These are phyloP conservation scores for Chrysoporthe cubensis DNA, from an alignment of 2,329 filamentous ascomycete species.

Conservation along the genomic window DNA sequence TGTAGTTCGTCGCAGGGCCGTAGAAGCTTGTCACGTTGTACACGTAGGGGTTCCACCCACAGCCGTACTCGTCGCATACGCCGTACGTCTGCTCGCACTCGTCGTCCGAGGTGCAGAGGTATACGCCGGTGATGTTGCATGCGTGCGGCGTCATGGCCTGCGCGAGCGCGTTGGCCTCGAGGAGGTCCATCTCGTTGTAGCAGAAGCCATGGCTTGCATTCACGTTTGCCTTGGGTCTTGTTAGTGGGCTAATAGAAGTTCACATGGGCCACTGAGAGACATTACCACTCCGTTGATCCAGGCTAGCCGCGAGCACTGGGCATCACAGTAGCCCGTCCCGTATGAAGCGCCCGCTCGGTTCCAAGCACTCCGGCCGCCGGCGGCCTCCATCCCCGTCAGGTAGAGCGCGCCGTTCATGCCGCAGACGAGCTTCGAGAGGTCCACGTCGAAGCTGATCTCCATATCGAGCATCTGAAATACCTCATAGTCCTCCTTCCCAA, in stretches of 20 bases:
- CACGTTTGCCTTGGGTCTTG: slow-evolving; percentile 51
- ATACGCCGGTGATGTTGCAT: slow-evolving; percentile 50
- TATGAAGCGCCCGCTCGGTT: slow-evolving; percentile 63
- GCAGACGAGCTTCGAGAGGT: slow-evolving; percentile 65
- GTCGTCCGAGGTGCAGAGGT: slow-evolving; percentile 41
- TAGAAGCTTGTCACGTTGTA: slow-evolving; percentile 38
- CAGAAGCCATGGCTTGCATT: slow-evolving; percentile 59
- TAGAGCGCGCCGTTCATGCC: slow-evolving; percentile 70
- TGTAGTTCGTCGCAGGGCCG: slow-evolving; percentile 36
- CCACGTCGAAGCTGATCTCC: slow-evolving; percentile 69
- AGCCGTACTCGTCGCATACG: slow-evolving; percentile 45
- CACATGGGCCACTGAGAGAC: background rate
- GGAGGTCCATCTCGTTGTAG: slow-evolving; percentile 71
- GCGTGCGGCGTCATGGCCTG: slow-evolving; percentile 63
- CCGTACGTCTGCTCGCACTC: slow-evolving; percentile 35
- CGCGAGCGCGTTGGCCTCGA: slow-evolving; percentile 65
- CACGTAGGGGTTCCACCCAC: slow-evolving; percentile 42
- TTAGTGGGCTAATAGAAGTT: background rate
- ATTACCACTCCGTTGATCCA: slow-evolving; percentile 50
- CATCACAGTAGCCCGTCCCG: slow-evolving; percentile 64
- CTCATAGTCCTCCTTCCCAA: slow-evolving; percentile 57
- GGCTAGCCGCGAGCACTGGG: slow-evolving; percentile 53
- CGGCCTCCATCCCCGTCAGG: slow-evolving; percentile 64
- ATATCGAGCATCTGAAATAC: slow-evolving; percentile 60
- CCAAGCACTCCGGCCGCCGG: slow-evolving; percentile 58